Base-by-base conservation (phyloP, 2,329 filamentous ascomycete species). In the Aspergillus quadrilineatus region DNA sequence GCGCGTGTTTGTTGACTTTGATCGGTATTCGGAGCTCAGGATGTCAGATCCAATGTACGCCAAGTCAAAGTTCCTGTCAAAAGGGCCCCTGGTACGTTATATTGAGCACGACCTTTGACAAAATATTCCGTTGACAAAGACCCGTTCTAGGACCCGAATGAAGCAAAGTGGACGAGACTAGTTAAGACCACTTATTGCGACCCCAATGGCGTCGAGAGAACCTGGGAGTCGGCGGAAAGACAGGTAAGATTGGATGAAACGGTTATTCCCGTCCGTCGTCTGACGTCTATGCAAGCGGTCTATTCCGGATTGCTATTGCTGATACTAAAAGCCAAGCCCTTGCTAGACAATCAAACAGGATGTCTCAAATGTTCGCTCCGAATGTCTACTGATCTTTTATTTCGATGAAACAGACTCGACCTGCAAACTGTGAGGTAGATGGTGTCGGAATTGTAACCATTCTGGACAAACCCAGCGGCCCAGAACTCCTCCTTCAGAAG, bases 371-470 rank as follows among this genome's bases (percentile, higher is more conserved):
- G 22, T 46, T 49, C 45, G 36, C 28, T 42, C 50, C 6, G 30
- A 28, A 30, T 28, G 10, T 45, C 29, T 50, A 57, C 55, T 57
- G 37, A 57, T 46, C 26, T 53, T 39, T 42, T 39, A 30, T 10
- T 29, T 45, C 47, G 5, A 34, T 28, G 5, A 42, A 34, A 26
- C 26, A 78, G 75, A 78, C 76, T 42, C 73, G 76, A 7, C 76
- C 76, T 30, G 79, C 81, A 59, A 83, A 80, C 22, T 79, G 81
- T 42, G 77, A 78, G 10, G 78, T 80, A 41, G 79, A 81, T 43
- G 83, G 82, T 47, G 79, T 86, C 7, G 84, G 85, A 53, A 84
- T 83, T 29, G 82, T 86, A 14, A 82, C 83, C 28, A 84, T 85
- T 53, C 74, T 83, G 32, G 77, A 78, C 29, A 81, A 85, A 4